Evolutionary conservation across 2,329 filamentous ascomycete genomes (phyloP).

Genomic region (Monosporascus sp.): DNA sequence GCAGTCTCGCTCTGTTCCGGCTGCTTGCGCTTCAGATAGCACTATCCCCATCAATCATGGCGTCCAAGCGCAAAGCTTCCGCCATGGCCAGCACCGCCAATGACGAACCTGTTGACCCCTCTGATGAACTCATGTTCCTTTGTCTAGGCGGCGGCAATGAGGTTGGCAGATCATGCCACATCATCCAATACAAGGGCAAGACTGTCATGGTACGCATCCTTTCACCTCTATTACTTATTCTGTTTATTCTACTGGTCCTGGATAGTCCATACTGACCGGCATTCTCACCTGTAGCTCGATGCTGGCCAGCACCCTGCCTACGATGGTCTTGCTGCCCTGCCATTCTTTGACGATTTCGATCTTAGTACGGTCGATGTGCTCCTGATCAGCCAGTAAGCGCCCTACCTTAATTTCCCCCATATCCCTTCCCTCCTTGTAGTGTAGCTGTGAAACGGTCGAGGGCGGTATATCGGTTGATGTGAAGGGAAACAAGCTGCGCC

Average conservation of each 20-base stretch:
- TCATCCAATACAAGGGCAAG: constrained; percentile 98
- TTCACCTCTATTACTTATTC: neutral
- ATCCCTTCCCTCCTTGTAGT: constrained; percentile 9
- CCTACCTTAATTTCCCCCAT: neutral
- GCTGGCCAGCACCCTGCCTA: constrained; percentile 96
- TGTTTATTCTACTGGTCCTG: constrained; percentile 1
- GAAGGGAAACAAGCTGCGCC: constrained; percentile 3
- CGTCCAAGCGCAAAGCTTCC: constrained; percentile 84
- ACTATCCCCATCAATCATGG: constrained; percentile 50
- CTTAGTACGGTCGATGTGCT: constrained; percentile 95
- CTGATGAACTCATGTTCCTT: constrained; percentile 91
- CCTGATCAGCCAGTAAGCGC: constrained; percentile 95
- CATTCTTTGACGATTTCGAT: constrained; percentile 98
- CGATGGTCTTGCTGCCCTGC: constrained; percentile 85
- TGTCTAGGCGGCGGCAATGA: constrained; percentile 94
- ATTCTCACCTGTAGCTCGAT: constrained; percentile 62
- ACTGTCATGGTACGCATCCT: constrained; percentile 79
- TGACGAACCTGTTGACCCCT: constrained; percentile 85
- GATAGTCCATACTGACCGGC: constrained; percentile 9
- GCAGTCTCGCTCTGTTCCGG: too few species aligned
- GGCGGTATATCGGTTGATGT: constrained; percentile 18
- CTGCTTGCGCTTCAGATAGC: neutral
- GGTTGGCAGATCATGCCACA: constrained; percentile 94
- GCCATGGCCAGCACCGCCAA: constrained; percentile 61
- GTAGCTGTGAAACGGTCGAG: constrained; percentile 11